phyloP scores from a whole-genome alignment of 306 rosid species.

The Fagus crenata region DNA sequence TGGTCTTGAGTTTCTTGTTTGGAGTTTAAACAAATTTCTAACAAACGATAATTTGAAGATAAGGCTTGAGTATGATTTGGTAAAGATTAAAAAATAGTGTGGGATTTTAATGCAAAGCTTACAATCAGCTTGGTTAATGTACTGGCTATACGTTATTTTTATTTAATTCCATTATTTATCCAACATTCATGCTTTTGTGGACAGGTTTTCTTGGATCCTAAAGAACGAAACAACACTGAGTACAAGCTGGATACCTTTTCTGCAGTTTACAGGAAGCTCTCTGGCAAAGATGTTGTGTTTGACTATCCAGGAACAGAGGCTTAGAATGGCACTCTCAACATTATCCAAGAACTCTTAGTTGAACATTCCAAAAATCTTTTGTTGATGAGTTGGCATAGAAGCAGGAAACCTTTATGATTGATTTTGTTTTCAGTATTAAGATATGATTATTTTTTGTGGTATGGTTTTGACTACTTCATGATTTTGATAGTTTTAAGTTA shows the following conservation, averaged over 20 bases:
- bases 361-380: neutral
- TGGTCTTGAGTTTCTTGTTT: neutral
- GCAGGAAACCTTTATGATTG: neutral
- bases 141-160: neutral
- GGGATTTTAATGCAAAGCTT: neutral
- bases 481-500: neutral
- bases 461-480: neutral
- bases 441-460: neutral
- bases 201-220: constrained; percentile 84
- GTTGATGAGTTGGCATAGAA: constrained; percentile 5
- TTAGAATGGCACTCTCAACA: constrained; percentile 27
- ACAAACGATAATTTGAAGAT: neutral
- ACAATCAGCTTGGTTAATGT: neutral
- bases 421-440: neutral
- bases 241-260: constrained; percentile 82
- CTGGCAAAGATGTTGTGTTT: constrained; percentile 86
- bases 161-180: neutral
- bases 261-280: constrained; percentile 78
- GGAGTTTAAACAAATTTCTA: neutral
- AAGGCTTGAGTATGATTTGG: neutral
- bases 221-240: constrained; percentile 78
- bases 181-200: neutral
- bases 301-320: constrained; percentile 75
- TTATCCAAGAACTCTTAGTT: neutral
- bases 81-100: neutral